These are phyloP conservation scores for Coelastrella sp. DNA, from an alignment of 139 green algal genomes.

Conservation along the genomic window DNA sequence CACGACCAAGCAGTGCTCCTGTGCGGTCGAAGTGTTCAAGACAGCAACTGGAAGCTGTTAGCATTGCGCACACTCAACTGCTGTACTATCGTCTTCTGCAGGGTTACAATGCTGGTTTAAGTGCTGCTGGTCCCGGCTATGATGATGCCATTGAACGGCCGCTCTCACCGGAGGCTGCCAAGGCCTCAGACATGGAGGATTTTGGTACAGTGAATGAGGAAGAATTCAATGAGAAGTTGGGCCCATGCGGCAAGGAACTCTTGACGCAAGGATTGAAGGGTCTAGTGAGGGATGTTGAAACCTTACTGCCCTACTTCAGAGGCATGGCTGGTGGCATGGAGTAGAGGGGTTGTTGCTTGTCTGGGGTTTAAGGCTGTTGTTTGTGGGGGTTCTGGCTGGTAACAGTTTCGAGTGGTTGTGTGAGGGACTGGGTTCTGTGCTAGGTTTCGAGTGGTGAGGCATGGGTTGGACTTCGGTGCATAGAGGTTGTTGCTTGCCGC, in stretches of 20 bases:
- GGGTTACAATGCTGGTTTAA: slow-evolving; percentile 76
- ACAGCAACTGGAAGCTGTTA: no score
- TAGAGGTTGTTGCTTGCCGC: no score
- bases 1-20: no score
- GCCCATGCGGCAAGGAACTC: slow-evolving; percentile 58
- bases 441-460: neutral
- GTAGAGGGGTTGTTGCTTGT: slow-evolving; percentile 13
- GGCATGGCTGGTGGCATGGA: slow-evolving; percentile 60
- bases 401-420: neutral
- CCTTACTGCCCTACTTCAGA: slow-evolving; percentile 66
- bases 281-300: slow-evolving; percentile 63
- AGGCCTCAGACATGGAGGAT: neutral
- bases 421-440: neutral
- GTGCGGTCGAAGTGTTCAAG: no score
- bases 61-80: neutral
- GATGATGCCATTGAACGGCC: slow-evolving; percentile 41
- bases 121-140: neutral
- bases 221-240: slow-evolving; percentile 58
- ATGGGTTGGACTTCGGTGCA: neutral
- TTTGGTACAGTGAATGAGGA: neutral
- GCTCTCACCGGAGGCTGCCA: slow-evolving; percentile 26
- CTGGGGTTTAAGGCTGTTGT: neutral
- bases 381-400: neutral
- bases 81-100: neutral
- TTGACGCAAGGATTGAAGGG: slow-evolving; percentile 57